Evolutionary conservation across 2,329 filamentous ascomycete genomes (phyloP).

Genomic region (Lachnellula cervina): DNA sequence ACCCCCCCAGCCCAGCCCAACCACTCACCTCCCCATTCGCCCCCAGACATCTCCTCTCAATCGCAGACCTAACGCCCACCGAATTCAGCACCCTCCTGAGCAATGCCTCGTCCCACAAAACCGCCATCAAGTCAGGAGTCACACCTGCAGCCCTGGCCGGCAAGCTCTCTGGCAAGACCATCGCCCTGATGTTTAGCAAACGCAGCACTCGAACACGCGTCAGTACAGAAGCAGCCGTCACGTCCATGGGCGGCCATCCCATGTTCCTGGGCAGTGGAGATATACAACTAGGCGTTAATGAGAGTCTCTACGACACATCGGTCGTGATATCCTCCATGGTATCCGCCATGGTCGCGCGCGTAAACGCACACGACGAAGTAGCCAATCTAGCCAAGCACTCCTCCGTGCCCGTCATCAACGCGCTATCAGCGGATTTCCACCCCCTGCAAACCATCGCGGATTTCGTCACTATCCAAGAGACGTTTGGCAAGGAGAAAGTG

Average conservation of each 20-base stretch:
- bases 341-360: constrained; percentile 75
- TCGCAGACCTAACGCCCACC: constrained; percentile 72
- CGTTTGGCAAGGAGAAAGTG: constrained; percentile 41
- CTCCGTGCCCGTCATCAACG: constrained; percentile 78
- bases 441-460: constrained; percentile 93
- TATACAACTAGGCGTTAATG: constrained; percentile 94
- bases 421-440: constrained; percentile 85
- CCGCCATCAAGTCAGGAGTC: constrained; percentile 65
- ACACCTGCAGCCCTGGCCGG: constrained; percentile 55
- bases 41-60: constrained; percentile 86
- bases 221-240: constrained; percentile 85
- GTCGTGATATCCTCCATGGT: constrained; percentile 93
- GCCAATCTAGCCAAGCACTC: constrained; percentile 66
- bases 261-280: constrained; percentile 97
- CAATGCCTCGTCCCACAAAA: constrained; percentile 75
- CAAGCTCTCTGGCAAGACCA: constrained; percentile 67
- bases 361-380: constrained; percentile 72
- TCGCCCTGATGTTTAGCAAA: constrained; percentile 97
- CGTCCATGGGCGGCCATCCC: constrained; percentile 82
- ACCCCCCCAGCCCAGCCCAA: constrained; percentile 9
- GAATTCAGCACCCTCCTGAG: constrained; percentile 80
- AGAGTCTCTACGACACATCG: constrained; percentile 88
- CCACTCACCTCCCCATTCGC: constrained; percentile 43
- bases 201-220: constrained; percentile 89
- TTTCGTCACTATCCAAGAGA: constrained; percentile 83